Evolutionary conservation across 345 rosid species (phyloP), one percentile per base, ranked within the genome.

Genomic region (Camelina hispida): DNA sequence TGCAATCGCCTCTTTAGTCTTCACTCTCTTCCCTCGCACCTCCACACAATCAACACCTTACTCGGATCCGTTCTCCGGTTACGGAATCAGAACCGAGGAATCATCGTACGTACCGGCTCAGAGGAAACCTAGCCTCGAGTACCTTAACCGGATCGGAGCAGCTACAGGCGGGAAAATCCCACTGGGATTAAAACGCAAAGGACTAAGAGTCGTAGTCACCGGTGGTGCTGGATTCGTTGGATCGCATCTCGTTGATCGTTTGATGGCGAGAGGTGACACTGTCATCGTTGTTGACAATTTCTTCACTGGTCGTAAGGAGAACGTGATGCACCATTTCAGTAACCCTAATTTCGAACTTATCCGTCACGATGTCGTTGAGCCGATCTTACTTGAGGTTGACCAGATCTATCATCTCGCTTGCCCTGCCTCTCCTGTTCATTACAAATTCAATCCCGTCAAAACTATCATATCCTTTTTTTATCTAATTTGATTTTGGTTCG

Each of bases 161-260:
- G 67, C 76, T 3, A 57, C 76, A 4, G 83, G 73, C 5, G 88
- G 88, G 23, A 87, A 80, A 70, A 79, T 91, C 35, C 91, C 90
- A 3, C 74, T 85, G 9, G 97, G 87, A 20, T 48, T 87, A 60
- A 84, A 82, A 79, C 79, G 80, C 51, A 89, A 89, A 79, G 76
- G 75, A n/a, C 58, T 78, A 72, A 58, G 95, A 84, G 81, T 91
- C 1, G 79, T 91, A 9, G 97, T 91, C 8, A 91, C 95, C 0
- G 97, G 95, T 11, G 97, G 97, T 57, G 95, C 95, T 0, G 97
- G 97, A 50, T 91, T 91, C 79, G 97, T 91, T 1, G 97, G 97
- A 60, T 89, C 94, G 74, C 97, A 91, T 83, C 97, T 91, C 0
- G 97, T 91, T 63, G 97, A 91, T 81, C 88, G 93, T 9, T 69